Percentiles rank a stretch among this genome's conserved stretches.
Conservation (phyloP, 768 basidiomycete species). For the Pisolithus albus region DNA sequence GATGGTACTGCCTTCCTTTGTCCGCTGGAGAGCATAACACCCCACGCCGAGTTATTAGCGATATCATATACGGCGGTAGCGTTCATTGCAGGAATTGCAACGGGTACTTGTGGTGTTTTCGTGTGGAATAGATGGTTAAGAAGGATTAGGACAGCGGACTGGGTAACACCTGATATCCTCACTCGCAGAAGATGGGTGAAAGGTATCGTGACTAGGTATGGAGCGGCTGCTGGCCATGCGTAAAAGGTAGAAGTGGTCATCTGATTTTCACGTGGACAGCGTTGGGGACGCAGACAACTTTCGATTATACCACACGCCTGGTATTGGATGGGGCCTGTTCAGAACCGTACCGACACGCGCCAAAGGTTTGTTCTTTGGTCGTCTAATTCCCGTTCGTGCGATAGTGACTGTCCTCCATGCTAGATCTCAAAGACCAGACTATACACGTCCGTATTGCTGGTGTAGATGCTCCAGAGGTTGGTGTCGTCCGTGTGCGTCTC, state of each 20-base stretch:
- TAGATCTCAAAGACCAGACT: constrained; percentile 75
- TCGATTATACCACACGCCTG: constrained; percentile 75
- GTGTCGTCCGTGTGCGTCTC: background rate
- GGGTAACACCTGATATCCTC: constrained; percentile 57
- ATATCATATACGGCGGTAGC: background rate
- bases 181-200: constrained; percentile 54
- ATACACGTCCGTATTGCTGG: constrained; percentile 86
- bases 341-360: constrained; percentile 50
- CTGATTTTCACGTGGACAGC: constrained; percentile 28
- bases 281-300: constrained; percentile 90
- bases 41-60: background rate
- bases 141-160: constrained; percentile 57
- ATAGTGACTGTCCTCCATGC: background rate
- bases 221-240: background rate
- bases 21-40: background rate
- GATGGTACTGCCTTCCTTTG: background rate
- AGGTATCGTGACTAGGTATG: constrained; percentile 73
- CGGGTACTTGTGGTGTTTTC: constrained; percentile 1
- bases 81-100: background rate
- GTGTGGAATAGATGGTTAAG: constrained; percentile 43
- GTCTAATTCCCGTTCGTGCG: background rate
- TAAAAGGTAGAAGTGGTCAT: background rate
- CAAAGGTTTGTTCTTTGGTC: constrained; percentile 40
- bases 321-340: constrained; percentile 64
- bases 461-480: constrained; percentile 88